phyloP scores from a whole-genome alignment of 2,329 filamentous ascomycete genomes.

The Aspergillus sp. region DNA sequence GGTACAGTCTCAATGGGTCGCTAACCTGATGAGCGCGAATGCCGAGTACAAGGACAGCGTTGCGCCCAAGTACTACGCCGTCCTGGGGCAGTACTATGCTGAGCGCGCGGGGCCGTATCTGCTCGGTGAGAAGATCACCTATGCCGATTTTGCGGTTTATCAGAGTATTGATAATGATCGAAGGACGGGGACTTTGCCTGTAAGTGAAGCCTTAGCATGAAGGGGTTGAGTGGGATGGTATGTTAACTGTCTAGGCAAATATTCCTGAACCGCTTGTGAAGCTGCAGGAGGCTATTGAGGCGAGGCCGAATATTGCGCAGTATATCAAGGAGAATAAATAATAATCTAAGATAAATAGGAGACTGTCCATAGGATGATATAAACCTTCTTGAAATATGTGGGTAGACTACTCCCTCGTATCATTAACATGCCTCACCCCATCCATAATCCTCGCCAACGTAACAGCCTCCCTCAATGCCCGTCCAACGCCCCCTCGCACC shows the following conservation, averaged over 20 bases:
- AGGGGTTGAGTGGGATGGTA: too few relatives aligned
- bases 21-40: background rate
- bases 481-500: conserved; percentile 54
- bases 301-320: background rate
- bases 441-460: conserved; percentile 47
- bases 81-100: background rate
- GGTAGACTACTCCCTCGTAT: conserved; percentile 3
- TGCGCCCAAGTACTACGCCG: background rate
- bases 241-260: background rate
- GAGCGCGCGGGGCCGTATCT: background rate
- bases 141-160: conserved; percentile 3
- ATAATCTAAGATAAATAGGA: too few relatives aligned
- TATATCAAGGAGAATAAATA: background rate
- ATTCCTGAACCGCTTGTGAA: background rate
- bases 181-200: conserved; percentile 4
- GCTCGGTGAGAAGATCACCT: background rate
- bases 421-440: conserved; percentile 7
- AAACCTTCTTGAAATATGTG: too few relatives aligned
- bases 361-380: too few relatives aligned
- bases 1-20: background rate
- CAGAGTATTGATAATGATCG: conserved; percentile 4
- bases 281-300: background rate
- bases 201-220: too few relatives aligned
- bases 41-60: background rate
- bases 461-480: conserved; percentile 61